Conservation (phyloP, 176 grass and related monocot species). For the Saccharum officinarum region DNA sequence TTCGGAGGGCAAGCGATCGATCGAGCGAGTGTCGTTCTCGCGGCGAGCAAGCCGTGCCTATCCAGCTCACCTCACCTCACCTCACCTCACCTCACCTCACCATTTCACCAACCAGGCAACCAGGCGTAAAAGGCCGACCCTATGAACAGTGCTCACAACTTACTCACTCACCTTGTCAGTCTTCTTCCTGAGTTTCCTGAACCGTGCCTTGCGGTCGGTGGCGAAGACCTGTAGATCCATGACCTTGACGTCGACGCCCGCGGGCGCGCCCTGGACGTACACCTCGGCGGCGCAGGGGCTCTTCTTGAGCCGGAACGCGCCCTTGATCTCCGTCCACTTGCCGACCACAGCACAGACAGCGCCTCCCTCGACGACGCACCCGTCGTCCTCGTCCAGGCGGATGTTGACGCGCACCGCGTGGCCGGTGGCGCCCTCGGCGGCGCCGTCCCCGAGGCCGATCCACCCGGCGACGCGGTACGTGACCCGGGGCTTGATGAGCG, state of each 20-base stretch:
- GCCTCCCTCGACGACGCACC: slow-evolving; percentile 44
- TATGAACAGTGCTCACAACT: neutral
- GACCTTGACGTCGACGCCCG: slow-evolving; percentile 60
- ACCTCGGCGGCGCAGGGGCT: slow-evolving; percentile 34
- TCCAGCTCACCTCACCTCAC: neutral
- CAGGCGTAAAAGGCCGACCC: neutral
- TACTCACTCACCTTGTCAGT: slow-evolving; percentile 58
- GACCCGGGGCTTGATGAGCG: slow-evolving; percentile 33
- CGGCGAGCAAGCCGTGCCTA: neutral
- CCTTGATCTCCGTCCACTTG: slow-evolving; percentile 69
- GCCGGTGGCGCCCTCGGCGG: neutral
- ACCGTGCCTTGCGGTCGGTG: slow-evolving; percentile 51
- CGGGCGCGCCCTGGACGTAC: slow-evolving; percentile 52
- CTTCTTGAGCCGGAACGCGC: slow-evolving; percentile 56
- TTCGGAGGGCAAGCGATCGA: neutral
- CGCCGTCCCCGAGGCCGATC: slow-evolving; percentile 40
- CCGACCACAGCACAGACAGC: slow-evolving; percentile 31
- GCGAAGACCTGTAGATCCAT: slow-evolving; percentile 70
- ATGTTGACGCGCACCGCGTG: slow-evolving; percentile 43
- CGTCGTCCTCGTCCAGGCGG: slow-evolving; percentile 5
- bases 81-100: neutral
- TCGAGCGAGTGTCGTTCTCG: neutral
- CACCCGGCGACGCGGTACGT: slow-evolving; percentile 66
- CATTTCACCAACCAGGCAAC: neutral
- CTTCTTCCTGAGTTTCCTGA: slow-evolving; percentile 58